These are phyloP conservation scores for Fusarium multiceps DNA, from an alignment of 2,329 filamentous ascomycete species.

Conservation along the genomic window DNA sequence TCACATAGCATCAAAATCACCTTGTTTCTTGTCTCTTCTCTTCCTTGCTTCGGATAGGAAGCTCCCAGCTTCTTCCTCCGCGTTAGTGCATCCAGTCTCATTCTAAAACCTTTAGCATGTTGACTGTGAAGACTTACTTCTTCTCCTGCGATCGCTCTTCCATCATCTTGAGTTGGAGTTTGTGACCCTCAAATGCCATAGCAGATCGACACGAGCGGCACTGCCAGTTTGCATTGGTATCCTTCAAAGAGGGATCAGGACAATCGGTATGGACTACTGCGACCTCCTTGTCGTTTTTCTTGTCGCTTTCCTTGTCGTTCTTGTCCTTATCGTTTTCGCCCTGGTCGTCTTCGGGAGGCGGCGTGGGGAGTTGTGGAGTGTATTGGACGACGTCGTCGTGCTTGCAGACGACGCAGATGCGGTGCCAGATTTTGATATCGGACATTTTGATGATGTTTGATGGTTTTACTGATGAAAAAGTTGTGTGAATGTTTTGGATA, in stretches of 20 bases:
- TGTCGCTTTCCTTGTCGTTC: background rate
- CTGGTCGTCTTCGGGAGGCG: background rate
- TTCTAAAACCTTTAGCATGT: too few relatives aligned
- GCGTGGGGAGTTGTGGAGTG: background rate
- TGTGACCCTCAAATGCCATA: background rate
- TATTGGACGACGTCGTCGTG: background rate
- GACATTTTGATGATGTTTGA: conserved; percentile 1
- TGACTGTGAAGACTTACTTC: background rate
- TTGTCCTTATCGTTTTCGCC: background rate
- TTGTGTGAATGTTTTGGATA: background rate
- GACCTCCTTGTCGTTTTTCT: background rate
- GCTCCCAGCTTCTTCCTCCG: background rate
- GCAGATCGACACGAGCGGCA: conserved; percentile 13
- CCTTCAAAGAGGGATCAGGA: background rate
- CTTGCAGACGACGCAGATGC: conserved; percentile 10
- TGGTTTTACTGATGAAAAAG: background rate
- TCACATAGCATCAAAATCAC: background rate
- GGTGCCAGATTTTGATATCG: conserved; percentile 3
- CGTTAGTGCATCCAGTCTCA: too few relatives aligned
- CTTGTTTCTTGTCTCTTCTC: background rate
- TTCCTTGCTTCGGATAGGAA: background rate
- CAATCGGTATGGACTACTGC: background rate
- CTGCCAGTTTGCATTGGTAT: conserved; percentile 8
- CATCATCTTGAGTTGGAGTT: conserved; percentile 8
- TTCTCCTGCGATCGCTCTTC: background rate